Conservation (phyloP, 2,329 filamentous ascomycete species). For the Hirsutella minnesotensis region DNA sequence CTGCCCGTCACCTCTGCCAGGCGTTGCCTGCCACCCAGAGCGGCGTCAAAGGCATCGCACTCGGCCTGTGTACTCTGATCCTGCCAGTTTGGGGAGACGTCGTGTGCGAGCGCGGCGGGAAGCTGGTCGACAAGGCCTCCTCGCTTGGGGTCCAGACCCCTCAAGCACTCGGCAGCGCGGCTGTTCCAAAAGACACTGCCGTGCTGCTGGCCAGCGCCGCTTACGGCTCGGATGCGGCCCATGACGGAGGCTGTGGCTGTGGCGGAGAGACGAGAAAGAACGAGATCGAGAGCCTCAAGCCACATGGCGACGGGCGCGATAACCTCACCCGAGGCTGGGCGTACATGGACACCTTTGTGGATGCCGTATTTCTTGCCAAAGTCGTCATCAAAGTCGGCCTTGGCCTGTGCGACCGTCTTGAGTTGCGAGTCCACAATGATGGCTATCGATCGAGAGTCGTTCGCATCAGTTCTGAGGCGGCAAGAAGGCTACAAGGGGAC, state of each 20-base stretch:
- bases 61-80: conserved; percentile 89
- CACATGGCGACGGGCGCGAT: conserved; percentile 90
- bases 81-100: conserved; percentile 93
- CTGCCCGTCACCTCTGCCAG: conserved; percentile 79
- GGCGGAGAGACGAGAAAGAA: conserved; percentile 61
- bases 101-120: conserved; percentile 61
- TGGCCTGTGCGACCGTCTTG: conserved; percentile 70
- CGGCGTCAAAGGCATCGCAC: conserved; percentile 75
- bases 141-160: conserved; percentile 44
- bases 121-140: conserved; percentile 60
- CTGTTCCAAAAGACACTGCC: conserved; percentile 89
- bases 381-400: conserved; percentile 91
- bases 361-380: conserved; percentile 62
- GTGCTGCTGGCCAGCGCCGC: conserved; percentile 92
- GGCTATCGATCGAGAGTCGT: no score
- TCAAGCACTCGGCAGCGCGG: conserved; percentile 54
- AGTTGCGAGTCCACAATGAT: conserved; percentile 77
- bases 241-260: conserved; percentile 47
- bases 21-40: conserved; percentile 51
- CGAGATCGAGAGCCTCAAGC: conserved; percentile 83
- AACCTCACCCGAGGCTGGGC: conserved; percentile 75
- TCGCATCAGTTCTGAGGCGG: conserved; percentile 1
- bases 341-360: conserved; percentile 76
- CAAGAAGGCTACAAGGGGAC: not conserved
- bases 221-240: conserved; percentile 64